A percentile compares a stretch with the other conserved stretches of the same genome.
phyloP scores from a whole-genome alignment of 331 rosid species.

The Arachis monticola region DNA sequence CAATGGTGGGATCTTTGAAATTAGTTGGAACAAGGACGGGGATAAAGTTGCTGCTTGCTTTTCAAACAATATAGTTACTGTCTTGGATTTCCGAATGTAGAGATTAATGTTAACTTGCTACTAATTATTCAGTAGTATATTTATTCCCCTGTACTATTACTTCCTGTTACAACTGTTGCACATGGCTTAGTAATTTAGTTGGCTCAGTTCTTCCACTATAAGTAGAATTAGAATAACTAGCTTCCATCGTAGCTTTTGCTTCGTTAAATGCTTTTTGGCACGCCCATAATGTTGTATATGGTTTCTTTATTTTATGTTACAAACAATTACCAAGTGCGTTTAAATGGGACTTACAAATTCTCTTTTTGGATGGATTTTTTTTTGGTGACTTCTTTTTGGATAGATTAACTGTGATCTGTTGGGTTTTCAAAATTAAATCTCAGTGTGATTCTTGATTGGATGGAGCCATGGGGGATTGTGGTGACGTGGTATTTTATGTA shows the following conservation, averaged over 20 bases:
- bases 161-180: constrained; percentile 17
- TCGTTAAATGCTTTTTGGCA: not conserved
- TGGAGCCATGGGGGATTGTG: too few species aligned
- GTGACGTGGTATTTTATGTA: too few species aligned
- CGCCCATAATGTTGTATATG: not conserved
- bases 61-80: constrained; percentile 86
- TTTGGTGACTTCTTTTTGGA: too few species aligned
- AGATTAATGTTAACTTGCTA: not conserved
- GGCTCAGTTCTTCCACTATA: not conserved
- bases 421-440: not conserved
- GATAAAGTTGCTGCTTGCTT: constrained; percentile 92
- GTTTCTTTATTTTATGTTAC: not conserved
- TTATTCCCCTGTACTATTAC: not conserved
- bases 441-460: too few species aligned
- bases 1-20: constrained; percentile 93
- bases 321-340: not conserved
- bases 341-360: not conserved
- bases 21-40: constrained; percentile 93
- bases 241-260: not conserved
- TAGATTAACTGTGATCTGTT: not conserved
- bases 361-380: too few species aligned
- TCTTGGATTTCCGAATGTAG: constrained; percentile 88
- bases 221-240: constrained; percentile 1
- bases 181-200: not conserved
- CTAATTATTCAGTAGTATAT: not conserved